Conservation (phyloP, 1,284 basidiomycete species). For the Moesziomyces antarcticus region DNA sequence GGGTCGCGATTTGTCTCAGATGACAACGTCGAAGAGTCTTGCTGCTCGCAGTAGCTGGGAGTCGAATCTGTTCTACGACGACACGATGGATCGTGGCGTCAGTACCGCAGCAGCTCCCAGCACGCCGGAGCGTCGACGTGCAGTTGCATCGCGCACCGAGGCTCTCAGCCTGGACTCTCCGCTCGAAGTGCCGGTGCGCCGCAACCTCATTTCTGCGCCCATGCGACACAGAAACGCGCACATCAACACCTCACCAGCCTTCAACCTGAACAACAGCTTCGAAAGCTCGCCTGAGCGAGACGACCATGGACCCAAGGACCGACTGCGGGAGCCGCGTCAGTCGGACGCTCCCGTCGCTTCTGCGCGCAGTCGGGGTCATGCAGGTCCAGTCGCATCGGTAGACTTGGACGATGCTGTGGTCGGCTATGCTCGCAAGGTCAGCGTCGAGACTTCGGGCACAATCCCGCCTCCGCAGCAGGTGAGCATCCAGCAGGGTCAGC, state of each 20-base stretch:
- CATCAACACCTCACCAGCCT: constrained; percentile 56
- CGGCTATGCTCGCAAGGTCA: constrained; percentile 43
- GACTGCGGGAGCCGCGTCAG: constrained; percentile 2
- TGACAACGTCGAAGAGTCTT: constrained; percentile 39
- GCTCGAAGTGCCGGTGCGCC: constrained; percentile 48
- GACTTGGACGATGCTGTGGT: constrained; percentile 44
- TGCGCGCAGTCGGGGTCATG: constrained; percentile 10
- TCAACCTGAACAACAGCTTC: constrained; percentile 49
- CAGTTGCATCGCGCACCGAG: constrained; percentile 14
- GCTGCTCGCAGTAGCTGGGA: constrained; percentile 57
- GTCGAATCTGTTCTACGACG: constrained; percentile 51
- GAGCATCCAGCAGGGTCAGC: constrained; percentile 40
- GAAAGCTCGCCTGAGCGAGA: constrained; percentile 36
- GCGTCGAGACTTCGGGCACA: constrained; percentile 35
- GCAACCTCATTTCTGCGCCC: constrained; percentile 27
- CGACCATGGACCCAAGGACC: constrained; percentile 10
- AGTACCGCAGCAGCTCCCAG: constrained; percentile 18
- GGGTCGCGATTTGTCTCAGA: constrained; percentile 38
- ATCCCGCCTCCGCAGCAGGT: constrained; percentile 30
- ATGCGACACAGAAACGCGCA: constrained; percentile 60
- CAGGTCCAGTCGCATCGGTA: constrained; percentile 12
- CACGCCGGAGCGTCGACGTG: constrained; percentile 27
- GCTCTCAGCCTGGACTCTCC: constrained; percentile 32
- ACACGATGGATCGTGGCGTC: constrained; percentile 26
- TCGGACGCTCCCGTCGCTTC: constrained; percentile 1